Percentiles rank a stretch among this genome's conserved stretches.
Conservation (phyloP, 192 early-diverging fungal species). For the Entomortierella lignicola region DNA sequence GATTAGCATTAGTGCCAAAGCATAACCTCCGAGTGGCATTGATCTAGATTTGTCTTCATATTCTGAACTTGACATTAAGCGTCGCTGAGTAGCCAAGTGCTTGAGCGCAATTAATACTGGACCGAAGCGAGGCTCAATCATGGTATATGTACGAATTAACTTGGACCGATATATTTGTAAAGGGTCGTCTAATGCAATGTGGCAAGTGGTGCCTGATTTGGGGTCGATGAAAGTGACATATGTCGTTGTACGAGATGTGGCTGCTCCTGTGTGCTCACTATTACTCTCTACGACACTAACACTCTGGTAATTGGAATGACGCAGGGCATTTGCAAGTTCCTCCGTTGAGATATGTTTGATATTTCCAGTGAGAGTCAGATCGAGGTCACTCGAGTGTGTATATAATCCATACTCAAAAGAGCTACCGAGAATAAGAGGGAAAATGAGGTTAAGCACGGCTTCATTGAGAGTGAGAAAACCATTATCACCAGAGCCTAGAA, state of each 20-base stretch:
- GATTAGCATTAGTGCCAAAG: conserved; percentile 37
- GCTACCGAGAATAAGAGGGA: not conserved
- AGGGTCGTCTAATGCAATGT: conserved; percentile 30
- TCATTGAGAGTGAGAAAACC: too few relatives aligned
- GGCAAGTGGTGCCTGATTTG: conserved; percentile 21
- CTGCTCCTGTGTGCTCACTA: not conserved
- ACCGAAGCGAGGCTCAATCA: conserved; percentile 38
- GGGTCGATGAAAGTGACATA: conserved; percentile 27
- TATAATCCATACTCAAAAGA: conserved; percentile 23
- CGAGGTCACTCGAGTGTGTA: conserved; percentile 36
- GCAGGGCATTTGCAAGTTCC: conserved; percentile 18
- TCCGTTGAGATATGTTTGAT: conserved; percentile 18
- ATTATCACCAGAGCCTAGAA: too few relatives aligned
- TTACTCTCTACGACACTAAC: not conserved
- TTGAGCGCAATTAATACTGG: conserved; percentile 41
- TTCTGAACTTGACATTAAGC: conserved; percentile 10
- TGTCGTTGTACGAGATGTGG: not conserved
- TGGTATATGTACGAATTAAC: conserved; percentile 30
- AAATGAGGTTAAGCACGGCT: too few relatives aligned
- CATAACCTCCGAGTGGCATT: conserved; percentile 33
- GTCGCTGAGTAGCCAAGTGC: conserved; percentile 16
- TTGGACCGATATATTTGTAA: conserved; percentile 35
- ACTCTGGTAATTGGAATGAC: conserved; percentile 21
- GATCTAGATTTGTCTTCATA: conserved; percentile 7
- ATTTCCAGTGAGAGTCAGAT: conserved; percentile 33